Conservation (phyloP, 129 eudicot species). For the Centrapalus pauciflorus region DNA sequence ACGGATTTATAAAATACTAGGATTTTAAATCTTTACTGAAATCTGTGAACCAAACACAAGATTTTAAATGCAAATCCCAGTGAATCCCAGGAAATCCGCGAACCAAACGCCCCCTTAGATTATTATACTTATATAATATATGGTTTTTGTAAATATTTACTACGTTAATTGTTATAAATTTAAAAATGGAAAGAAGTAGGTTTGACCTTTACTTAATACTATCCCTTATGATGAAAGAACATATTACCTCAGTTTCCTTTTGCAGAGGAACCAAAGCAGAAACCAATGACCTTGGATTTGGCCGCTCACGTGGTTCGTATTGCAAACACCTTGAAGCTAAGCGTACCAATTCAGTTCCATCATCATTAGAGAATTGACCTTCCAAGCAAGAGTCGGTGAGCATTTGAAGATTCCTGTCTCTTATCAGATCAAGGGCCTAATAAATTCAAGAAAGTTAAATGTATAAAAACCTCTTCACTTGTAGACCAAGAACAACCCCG, state of each 20-base stretch:
- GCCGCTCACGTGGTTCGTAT: conserved; percentile 95
- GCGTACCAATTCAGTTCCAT: conserved; percentile 91
- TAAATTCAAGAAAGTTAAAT: not conserved
- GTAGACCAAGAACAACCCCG: not conserved
- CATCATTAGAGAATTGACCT: conserved; percentile 89
- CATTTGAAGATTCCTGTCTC: conserved; percentile 93
- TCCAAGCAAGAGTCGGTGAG: conserved; percentile 96
- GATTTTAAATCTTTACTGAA: too few species aligned
- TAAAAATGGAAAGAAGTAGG: not conserved
- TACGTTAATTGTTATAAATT: too few species aligned
- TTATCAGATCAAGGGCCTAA: conserved; percentile 94
- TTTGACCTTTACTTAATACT: not conserved
- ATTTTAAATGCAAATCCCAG: too few species aligned
- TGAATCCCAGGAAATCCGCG: too few species aligned
- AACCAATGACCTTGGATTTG: conserved; percentile 85
- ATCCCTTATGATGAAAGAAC: not conserved
- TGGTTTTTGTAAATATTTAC: too few species aligned
- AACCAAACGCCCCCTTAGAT: too few species aligned
- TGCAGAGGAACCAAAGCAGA: conserved; percentile 86
- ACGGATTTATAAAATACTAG: too few species aligned
- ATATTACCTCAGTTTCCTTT: conserved; percentile 73
- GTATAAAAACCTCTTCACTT: not conserved
- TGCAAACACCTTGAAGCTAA: conserved; percentile 90
- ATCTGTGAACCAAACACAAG: too few species aligned
- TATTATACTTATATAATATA: too few species aligned